A percentile compares a stretch with the other conserved stretches of the same genome.
phyloP scores from a whole-genome alignment of 2,329 filamentous ascomycete genomes.

The Fusarium sp. region DNA sequence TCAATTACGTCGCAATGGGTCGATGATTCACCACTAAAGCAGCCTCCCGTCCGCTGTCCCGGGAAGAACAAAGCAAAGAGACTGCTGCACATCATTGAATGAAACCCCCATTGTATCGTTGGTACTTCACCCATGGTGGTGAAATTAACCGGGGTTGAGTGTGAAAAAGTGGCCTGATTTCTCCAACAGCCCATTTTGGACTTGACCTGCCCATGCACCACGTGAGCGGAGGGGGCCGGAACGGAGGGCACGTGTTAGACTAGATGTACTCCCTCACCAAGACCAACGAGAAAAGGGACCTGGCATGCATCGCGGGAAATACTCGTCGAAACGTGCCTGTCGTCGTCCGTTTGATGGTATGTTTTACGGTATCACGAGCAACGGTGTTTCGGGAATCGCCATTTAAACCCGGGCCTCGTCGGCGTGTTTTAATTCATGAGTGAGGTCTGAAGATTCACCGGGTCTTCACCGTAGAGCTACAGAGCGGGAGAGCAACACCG shows the following conservation, averaged over 20 bases:
- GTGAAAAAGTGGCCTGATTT: constrained; percentile 41
- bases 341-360: constrained; percentile 31
- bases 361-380: constrained; percentile 18
- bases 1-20: background rate
- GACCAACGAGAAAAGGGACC: background rate
- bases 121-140: background rate
- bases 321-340: constrained; percentile 30
- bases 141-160: background rate
- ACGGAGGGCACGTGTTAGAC: constrained; percentile 31
- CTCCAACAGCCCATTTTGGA: constrained; percentile 38
- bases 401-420: constrained; percentile 4
- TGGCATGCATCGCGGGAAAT: constrained; percentile 35
- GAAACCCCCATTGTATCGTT: background rate
- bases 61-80: background rate
- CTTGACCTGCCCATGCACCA: constrained; percentile 21
- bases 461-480: background rate
- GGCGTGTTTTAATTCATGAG: background rate
- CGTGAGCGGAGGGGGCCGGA: constrained; percentile 42
- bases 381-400: constrained; percentile 19
- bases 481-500: constrained; percentile 11
- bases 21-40: constrained; percentile 6
- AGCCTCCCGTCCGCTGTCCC: constrained; percentile 3
- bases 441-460: background rate
- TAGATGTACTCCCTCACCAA: background rate
- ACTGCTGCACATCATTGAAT: background rate